A percentile compares a stretch with the other conserved stretches of the same genome.
phyloP scores from a whole-genome alignment of 2,329 filamentous ascomycete genomes.

The Teratosphaeria gauchensis region DNA sequence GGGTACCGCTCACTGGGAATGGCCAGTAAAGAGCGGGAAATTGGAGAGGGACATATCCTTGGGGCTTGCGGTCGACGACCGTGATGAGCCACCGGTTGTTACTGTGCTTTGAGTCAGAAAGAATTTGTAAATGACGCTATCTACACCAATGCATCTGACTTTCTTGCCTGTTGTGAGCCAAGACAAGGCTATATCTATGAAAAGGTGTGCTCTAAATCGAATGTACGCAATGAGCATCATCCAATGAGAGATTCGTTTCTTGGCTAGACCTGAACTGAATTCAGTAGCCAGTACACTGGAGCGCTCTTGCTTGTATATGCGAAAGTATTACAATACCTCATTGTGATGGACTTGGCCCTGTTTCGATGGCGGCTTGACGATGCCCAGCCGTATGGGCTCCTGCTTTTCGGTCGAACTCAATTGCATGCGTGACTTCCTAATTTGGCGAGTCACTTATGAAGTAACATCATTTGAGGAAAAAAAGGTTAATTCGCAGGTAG shows the following conservation, averaged over 20 bases:
- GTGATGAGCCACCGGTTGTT: slow-evolving; percentile 34
- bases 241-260: background rate
- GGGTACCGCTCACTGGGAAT: slow-evolving; percentile 46
- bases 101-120: slow-evolving; percentile 1
- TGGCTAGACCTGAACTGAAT: too few relatives aligned
- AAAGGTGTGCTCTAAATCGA: background rate
- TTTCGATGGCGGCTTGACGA: too few relatives aligned
- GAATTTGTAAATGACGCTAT: background rate
- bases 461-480: background rate
- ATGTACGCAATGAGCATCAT: background rate
- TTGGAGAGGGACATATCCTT: slow-evolving; percentile 55
- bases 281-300: too few relatives aligned
- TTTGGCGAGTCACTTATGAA: background rate
- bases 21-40: slow-evolving; percentile 82
- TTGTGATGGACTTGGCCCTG: background rate
- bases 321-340: background rate
- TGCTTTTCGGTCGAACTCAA: background rate
- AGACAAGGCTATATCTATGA: background rate
- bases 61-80: slow-evolving; percentile 37
- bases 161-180: background rate
- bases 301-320: background rate
- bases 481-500: background rate
- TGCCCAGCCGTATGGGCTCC: background rate
- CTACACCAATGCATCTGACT: background rate
- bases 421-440: background rate